A percentile compares a stretch with the other conserved stretches of the same genome.
These are phyloP conservation scores for Beauveria medogensis DNA, from an alignment of 2,329 filamentous ascomycete genomes.

Conservation along the genomic window DNA sequence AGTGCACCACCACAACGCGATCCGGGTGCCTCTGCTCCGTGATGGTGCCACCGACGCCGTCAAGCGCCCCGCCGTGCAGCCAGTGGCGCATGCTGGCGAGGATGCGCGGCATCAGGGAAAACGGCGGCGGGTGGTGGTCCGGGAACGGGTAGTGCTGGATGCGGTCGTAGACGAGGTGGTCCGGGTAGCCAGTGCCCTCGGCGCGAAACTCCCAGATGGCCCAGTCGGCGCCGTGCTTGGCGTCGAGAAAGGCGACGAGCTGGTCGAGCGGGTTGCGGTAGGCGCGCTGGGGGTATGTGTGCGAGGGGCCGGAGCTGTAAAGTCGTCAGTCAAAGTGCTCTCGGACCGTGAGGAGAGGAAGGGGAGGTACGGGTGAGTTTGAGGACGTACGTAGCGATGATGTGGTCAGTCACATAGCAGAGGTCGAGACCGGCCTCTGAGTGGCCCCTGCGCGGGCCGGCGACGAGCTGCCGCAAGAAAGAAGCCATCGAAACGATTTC, in stretches of 20 bases:
- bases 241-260: slow-evolving; percentile 80
- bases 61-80: slow-evolving; percentile 48
- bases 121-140: slow-evolving; percentile 94
- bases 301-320: slow-evolving; percentile 75
- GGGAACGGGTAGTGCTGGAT: slow-evolving; percentile 93
- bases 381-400: slow-evolving; percentile 48
- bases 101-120: slow-evolving; percentile 78
- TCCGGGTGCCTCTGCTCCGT: slow-evolving; percentile 2
- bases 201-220: slow-evolving; percentile 97
- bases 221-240: slow-evolving; percentile 77
- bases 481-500: slow-evolving; percentile 50
- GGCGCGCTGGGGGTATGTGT: slow-evolving; percentile 80
- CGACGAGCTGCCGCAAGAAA: slow-evolving; percentile 82
- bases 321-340: slow-evolving; percentile 9
- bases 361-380: background rate
- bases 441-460: slow-evolving; percentile 75
- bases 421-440: slow-evolving; percentile 84
- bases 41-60: slow-evolving; percentile 9
- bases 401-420: slow-evolving; percentile 87
- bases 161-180: slow-evolving; percentile 75
- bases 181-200: slow-evolving; percentile 92
- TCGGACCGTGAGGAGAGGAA: background rate
- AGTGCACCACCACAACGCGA: slow-evolving; percentile 85
- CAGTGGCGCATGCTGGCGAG: slow-evolving; percentile 91
- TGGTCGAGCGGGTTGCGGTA: slow-evolving; percentile 90